Evolutionary conservation across 495 filamentous ascomycete genomes (phyloP), one percentile per base, ranked within the genome.

Genomic region (Endocarpon pusillum): DNA sequence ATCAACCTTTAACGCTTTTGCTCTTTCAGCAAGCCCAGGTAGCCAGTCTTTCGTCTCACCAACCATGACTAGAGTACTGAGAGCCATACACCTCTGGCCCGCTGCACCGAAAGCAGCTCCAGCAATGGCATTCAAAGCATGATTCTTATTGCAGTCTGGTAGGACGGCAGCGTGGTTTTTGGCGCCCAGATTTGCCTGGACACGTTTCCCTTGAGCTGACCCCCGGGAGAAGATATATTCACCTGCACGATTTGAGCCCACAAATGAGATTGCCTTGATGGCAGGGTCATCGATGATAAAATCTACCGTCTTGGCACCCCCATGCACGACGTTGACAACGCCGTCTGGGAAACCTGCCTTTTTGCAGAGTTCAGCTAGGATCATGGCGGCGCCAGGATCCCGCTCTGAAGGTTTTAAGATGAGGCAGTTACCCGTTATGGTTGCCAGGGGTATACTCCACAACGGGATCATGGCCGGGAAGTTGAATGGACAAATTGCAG

Each of bases 401-500:
- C 89, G 81, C 63, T 99, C 89, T 0, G 89, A 99, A 3, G 89
- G 89, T 69, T 99, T 99, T 37, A 99, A 57, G 45, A 99, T 73
- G 39, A 96, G 59, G 19, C 81, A 89, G 62, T 99, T 99, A 32
- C 89, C 91, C 8, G 83, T 91, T 2, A 91, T 71, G 9, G 85
- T 94, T 25, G 89, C 91, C 49, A 96, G 74, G 14, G 89, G 91
- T 36, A 96, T 91, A 35, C 70, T 91, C 89, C 89, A 99, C 6
- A 99, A 65, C 14, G 89, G 89, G 57, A 99, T 99, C 89, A 99
- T 99, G 42, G 89, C 89, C 26, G 89, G 89, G 63, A 99, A 99
- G 63, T 97, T 99, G 55, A 99, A 99, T 14, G 89, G 89, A 62
- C 91, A 99, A 42, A 99, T 99, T 31, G 91, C 82, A 18, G 89